These are phyloP conservation scores for Penicillium sp. DNA, from an alignment of 2,329 filamentous ascomycete species.

Conservation along the genomic window DNA sequence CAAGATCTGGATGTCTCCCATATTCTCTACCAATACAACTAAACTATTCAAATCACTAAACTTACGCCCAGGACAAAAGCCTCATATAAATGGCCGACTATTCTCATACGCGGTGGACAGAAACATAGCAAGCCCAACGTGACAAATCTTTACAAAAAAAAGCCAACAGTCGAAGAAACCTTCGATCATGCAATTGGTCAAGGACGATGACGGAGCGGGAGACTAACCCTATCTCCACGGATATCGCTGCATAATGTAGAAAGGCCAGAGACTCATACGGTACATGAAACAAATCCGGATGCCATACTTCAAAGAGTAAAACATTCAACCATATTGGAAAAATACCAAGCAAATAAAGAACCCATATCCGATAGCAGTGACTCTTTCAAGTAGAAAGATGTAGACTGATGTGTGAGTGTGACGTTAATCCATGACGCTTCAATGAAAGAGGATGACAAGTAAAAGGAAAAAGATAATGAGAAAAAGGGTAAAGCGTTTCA, in stretches of 20 bases:
- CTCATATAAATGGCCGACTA: neutral
- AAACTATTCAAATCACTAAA: too few species aligned
- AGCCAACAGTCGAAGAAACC: conserved; percentile 23
- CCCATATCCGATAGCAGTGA: conserved; percentile 16
- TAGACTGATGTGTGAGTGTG: conserved; percentile 15
- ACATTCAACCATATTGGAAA: conserved; percentile 21
- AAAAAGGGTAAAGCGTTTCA: conserved; percentile 19
- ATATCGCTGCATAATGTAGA: conserved; percentile 38
- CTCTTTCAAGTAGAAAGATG: conserved; percentile 12
- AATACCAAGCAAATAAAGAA: conserved; percentile 15
- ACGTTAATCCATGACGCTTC: conserved; percentile 30
- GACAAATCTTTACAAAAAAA: neutral
- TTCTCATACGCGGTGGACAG: neutral
- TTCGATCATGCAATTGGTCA: conserved; percentile 37
- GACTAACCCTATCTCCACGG: conserved; percentile 30
- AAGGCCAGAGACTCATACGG: conserved; percentile 27
- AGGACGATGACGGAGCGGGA: conserved; percentile 27
- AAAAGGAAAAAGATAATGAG: conserved; percentile 11
- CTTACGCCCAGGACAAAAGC: too few species aligned
- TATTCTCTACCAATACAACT: too few species aligned
- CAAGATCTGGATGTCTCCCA: too few species aligned
- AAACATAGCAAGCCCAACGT: neutral
- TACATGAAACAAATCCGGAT: conserved; percentile 28
- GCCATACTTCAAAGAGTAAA: conserved; percentile 21
- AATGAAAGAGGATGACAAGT: conserved; percentile 13